Conservation (phyloP, 495 filamentous ascomycete genomes). For the Neohortaea acidophila region DNA sequence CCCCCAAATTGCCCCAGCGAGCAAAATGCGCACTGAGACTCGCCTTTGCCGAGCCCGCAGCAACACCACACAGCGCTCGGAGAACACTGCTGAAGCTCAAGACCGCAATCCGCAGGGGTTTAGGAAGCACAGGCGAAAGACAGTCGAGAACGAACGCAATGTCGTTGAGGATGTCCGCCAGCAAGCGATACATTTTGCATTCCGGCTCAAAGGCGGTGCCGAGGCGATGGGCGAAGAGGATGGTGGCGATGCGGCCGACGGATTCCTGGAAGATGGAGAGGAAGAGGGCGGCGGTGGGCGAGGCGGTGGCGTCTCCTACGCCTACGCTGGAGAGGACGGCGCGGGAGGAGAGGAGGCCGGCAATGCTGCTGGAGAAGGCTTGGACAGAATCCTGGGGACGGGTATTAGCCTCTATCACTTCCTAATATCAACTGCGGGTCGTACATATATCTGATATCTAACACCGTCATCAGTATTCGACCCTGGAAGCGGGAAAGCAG, state of each 20-base stretch:
- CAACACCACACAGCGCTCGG: constrained; percentile 73
- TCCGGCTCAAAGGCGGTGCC: constrained; percentile 85
- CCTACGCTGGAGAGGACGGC: constrained; percentile 78
- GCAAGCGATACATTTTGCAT: constrained; percentile 82
- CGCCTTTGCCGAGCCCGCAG: constrained; percentile 78
- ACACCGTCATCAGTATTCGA: neutral
- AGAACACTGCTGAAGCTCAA: constrained; percentile 65
- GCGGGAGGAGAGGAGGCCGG: constrained; percentile 69
- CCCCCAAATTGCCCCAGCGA: constrained; percentile 70
- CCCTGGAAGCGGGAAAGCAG: constrained; percentile 32
- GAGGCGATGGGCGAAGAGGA: constrained; percentile 73
- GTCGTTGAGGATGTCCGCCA: constrained; percentile 89
- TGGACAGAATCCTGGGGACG: constrained; percentile 68
- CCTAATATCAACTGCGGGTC: no score
- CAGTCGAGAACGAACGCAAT: constrained; percentile 78
- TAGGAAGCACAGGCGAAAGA: constrained; percentile 65
- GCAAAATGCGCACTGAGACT: constrained; percentile 88
- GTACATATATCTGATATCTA: constrained; percentile 64
- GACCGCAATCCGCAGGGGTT: constrained; percentile 47
- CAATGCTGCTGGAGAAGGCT: constrained; percentile 89
- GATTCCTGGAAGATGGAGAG: constrained; percentile 76
- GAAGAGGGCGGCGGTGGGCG: constrained; percentile 74
- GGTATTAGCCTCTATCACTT: no score
- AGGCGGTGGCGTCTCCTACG: constrained; percentile 72
- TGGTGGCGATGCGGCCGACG: constrained; percentile 73